Base-by-base conservation (phyloP, 1,284 basidiomycete species). In the Sanghuangporus baumii region DNA sequence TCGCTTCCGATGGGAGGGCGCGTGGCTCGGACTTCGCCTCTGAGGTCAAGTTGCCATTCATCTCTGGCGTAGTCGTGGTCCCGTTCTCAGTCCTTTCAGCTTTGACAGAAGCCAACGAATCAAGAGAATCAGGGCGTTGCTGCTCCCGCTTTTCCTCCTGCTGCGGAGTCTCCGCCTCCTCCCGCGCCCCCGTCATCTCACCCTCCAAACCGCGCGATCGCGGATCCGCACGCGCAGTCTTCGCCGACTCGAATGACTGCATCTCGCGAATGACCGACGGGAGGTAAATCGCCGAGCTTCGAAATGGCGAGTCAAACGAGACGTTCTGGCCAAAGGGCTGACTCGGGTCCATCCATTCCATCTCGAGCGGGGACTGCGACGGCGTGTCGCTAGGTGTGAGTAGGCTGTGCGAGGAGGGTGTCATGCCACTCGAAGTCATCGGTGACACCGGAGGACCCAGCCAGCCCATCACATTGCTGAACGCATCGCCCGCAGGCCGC, bases 241-340 rank as follows among this genome's bases (percentile, higher is more conserved):
- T 72, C 0, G 84, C 85, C 2, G 88, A 91, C 67, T 92, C 90
- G 68, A 92, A 93, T 0, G 87, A 89, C 67, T 91, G 88, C 84
- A 91, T 87, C 71, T 87, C 87, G 18, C 89, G 85, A 43, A 92
- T 71, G 47, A 78, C 75, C 2, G 81, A 83, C 1, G 82, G 79
- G 0, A 76, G 74, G 68, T 74, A 78, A 58, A 73, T 63, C 1
- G 76, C 71, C n/a, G 77, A 71, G 3, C 64, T 71, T 59, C 81
- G 78, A 4, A 78, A 73, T 2, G 87, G 88, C 0, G 83, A 78
- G 63, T 86, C 83, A 67, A 87, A 92, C 1, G 73, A 68, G 36
- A 89, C 79, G 9, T 83, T 81, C 8, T 73, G 71, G 16, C 89
- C 89, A 71, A 92, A 92, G 0, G 89, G 89, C 34, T 62, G 57